Conservation (phyloP, 2,329 filamentous ascomycete species). For the Beauveria pseudobassiana region DNA sequence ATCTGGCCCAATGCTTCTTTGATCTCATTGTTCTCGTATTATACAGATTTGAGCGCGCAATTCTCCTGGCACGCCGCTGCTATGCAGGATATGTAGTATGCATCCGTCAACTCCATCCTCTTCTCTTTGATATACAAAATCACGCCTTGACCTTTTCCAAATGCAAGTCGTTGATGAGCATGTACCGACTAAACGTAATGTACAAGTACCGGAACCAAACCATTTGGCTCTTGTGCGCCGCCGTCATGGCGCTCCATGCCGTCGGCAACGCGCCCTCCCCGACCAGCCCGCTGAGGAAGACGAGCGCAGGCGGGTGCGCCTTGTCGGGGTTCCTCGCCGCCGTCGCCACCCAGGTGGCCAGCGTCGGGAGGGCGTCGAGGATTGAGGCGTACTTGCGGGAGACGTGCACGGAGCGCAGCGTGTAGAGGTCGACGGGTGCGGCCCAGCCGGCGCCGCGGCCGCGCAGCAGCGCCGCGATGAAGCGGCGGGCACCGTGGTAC, state of each 20-base stretch:
- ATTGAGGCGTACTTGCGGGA: constrained; percentile 75
- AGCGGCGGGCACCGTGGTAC: constrained; percentile 70
- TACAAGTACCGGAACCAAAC: constrained; percentile 96
- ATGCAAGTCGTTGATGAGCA: constrained; percentile 86
- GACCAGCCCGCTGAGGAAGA: constrained; percentile 67
- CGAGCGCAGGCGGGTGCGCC: constrained; percentile 46
- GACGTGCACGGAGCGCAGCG: constrained; percentile 64
- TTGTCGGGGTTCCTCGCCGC: constrained; percentile 24
- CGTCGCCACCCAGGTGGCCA: constrained; percentile 46
- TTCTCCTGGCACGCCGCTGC: neutral
- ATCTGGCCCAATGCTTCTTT: constrained; percentile 6
- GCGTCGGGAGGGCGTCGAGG: constrained; percentile 66
- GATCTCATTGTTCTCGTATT: constrained; percentile 4
- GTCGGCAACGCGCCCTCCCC: constrained; percentile 42
- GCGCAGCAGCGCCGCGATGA: constrained; percentile 59
- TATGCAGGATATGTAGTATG: constrained; percentile 1
- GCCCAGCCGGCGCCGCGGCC: constrained; percentile 55
- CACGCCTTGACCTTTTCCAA: constrained; percentile 33
- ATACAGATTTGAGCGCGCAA: neutral
- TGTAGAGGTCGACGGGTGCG: constrained; percentile 77
- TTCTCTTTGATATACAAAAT: neutral
- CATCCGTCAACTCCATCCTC: neutral
- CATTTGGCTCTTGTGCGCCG: constrained; percentile 93
- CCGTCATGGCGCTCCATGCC: constrained; percentile 81
- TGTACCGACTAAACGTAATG: constrained; percentile 87